Percentiles rank a stretch among this genome's conserved stretches.
These are phyloP conservation scores for Rubia peregrina DNA, from an alignment of 305 asterid genomes.

Conservation along the genomic window DNA sequence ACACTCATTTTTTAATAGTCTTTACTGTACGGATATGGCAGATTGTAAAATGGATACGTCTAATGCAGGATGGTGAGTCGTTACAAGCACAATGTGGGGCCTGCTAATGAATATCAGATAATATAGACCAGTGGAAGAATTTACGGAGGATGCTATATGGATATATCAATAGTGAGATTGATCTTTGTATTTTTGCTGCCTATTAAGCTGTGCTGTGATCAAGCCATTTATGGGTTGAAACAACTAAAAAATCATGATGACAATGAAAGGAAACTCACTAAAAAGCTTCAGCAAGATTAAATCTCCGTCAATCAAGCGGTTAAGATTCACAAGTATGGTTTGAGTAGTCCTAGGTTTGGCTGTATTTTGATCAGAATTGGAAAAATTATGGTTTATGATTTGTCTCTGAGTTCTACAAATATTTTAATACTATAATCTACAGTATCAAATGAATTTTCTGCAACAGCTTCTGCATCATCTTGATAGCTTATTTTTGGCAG, in stretches of 20 bases:
- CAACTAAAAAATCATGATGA: not conserved
- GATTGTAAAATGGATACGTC: not conserved
- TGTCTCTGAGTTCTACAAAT: not conserved
- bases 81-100: too few species aligned
- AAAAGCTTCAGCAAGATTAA: not conserved
- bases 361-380: not conserved
- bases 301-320: too few species aligned
- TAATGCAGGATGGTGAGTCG: too few species aligned
- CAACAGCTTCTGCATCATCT: not conserved
- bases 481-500: not conserved
- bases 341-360: not conserved
- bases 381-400: not conserved
- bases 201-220: not conserved
- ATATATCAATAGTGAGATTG: slow-evolving; percentile 4
- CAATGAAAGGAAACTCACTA: too few species aligned
- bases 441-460: not conserved
- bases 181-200: not conserved
- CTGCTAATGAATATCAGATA: too few species aligned
- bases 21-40: not conserved
- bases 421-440: not conserved
- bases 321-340: not conserved
- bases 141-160: not conserved
- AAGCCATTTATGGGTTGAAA: not conserved
- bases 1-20: not conserved
- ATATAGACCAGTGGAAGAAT: not conserved